These are phyloP conservation scores for Paracamarosporium sp. DNA, from an alignment of 2,329 filamentous ascomycete genomes.

Conservation along the genomic window DNA sequence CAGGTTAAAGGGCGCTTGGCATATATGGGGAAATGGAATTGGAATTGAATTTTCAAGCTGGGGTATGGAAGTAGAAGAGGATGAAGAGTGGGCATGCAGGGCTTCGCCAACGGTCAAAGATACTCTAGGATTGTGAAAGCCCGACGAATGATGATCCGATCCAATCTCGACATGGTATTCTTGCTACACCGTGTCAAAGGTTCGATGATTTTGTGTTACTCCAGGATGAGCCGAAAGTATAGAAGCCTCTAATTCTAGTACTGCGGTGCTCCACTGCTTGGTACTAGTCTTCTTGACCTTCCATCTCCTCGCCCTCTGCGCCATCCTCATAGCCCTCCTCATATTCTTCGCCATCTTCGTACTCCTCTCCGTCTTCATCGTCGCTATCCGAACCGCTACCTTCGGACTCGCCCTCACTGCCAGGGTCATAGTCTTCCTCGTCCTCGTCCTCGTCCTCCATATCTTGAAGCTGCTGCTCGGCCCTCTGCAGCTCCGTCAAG, in stretches of 20 bases:
- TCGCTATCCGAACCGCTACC: constrained; percentile 45
- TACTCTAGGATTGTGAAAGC: neutral
- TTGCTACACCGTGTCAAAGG: too few relatives aligned
- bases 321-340: constrained; percentile 35
- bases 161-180: too few relatives aligned
- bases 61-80: neutral
- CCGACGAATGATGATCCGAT: too few relatives aligned
- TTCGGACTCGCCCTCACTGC: constrained; percentile 49
- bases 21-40: constrained; percentile 10
- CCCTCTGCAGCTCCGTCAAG: constrained; percentile 48
- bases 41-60: neutral
- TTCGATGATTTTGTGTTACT: too few relatives aligned
- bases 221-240: too few relatives aligned
- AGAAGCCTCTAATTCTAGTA: too few relatives aligned
- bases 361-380: constrained; percentile 33
- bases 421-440: constrained; percentile 52
- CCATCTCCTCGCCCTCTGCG: constrained; percentile 30
- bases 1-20: constrained; percentile 6
- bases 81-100: neutral
- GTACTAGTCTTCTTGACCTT: constrained; percentile 18
- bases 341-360: constrained; percentile 39
- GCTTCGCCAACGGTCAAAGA: neutral
- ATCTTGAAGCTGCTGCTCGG: constrained; percentile 45
- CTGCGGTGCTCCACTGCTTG: too few relatives aligned
- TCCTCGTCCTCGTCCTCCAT: constrained; percentile 51